Conservation (phyloP, 2,329 filamentous ascomycete species). For the Rutstroemia sp. region DNA sequence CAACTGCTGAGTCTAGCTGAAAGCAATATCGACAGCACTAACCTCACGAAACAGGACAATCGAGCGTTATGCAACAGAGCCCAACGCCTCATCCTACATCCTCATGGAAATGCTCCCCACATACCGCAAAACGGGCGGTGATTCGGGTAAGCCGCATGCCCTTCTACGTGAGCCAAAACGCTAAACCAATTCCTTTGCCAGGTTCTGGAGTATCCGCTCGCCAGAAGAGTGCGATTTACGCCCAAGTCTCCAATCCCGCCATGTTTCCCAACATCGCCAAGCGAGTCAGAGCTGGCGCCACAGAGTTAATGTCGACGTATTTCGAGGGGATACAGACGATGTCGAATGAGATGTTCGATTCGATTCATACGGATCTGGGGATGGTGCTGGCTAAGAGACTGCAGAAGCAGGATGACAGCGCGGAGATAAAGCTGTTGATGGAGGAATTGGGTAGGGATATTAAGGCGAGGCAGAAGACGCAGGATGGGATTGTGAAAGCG, state of each 20-base stretch:
- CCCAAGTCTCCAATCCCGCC: background rate
- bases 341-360: background rate
- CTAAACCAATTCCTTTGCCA: background rate
- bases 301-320: background rate
- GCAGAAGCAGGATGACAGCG: background rate
- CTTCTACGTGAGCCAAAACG: background rate
- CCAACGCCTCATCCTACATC: background rate
- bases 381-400: background rate
- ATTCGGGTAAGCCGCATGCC: background rate
- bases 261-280: background rate
- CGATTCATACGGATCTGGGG: background rate
- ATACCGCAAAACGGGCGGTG: background rate
- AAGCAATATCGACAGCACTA: background rate
- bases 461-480: no score
- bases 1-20: background rate
- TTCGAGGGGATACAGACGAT: background rate
- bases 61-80: background rate
- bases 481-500: no score
- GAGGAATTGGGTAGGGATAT: background rate
- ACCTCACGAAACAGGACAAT: background rate
- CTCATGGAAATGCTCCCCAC: background rate
- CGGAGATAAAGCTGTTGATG: background rate
- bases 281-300: background rate
- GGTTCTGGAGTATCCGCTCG: background rate
- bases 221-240: background rate